These are phyloP conservation scores for Leishmania braziliensis DNA, from an alignment of 208 protist genomes.

Conservation along the genomic window DNA sequence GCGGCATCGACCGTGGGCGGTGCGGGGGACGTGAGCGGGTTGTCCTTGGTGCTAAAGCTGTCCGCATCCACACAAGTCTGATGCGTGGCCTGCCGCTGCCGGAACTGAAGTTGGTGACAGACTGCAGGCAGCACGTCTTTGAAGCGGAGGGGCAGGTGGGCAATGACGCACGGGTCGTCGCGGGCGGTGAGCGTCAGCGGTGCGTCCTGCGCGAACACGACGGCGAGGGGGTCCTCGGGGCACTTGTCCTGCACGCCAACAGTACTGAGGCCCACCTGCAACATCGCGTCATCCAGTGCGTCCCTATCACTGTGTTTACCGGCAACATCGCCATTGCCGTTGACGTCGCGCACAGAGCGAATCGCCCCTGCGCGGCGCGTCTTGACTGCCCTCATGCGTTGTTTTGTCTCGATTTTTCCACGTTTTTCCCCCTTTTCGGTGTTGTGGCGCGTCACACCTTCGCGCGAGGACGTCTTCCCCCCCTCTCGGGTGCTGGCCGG, in stretches of 20 bases:
- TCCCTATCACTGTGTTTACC: neutral
- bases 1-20: neutral
- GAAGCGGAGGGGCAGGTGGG: constrained; percentile 24
- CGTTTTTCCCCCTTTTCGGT: too few species aligned
- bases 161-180: constrained; percentile 25
- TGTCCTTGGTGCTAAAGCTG: neutral
- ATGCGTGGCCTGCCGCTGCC: constrained; percentile 27
- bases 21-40: constrained; percentile 1
- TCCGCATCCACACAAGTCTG: constrained; percentile 14
- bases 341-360: neutral
- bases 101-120: constrained; percentile 26
- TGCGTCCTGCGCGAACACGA: constrained; percentile 17
- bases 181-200: constrained; percentile 32
- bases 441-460: too few species aligned
- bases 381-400: constrained; percentile 2
- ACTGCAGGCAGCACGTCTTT: constrained; percentile 18
- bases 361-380: neutral
- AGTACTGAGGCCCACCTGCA: neutral
- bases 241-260: neutral
- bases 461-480: too few species aligned
- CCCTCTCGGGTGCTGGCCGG: neutral
- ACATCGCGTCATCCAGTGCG: neutral
- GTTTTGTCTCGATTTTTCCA: neutral
- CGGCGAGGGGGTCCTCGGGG: constrained; percentile 18
- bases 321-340: neutral